phyloP scores from a whole-genome alignment of 2,329 filamentous ascomycete species.

The Madurella mycetomatis region DNA sequence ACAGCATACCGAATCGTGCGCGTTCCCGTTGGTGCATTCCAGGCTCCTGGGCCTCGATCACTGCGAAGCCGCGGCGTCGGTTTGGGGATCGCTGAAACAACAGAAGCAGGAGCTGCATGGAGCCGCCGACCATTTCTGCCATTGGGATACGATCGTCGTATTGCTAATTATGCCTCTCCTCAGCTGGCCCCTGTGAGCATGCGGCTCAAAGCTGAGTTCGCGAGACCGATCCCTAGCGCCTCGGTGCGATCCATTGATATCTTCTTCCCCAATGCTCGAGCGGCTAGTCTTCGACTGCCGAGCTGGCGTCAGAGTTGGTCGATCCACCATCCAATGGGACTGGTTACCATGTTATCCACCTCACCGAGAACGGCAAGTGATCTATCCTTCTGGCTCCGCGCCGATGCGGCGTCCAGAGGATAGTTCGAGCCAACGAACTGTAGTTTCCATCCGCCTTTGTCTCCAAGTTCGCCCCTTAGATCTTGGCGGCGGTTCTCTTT shows the following conservation, averaged over 20 bases:
- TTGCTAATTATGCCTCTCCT: neutral
- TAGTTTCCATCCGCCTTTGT: no score
- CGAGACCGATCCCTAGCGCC: no score
- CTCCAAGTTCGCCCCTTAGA: no score
- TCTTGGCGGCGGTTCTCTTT: no score
- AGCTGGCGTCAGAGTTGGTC: no score
- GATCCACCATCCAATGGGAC: neutral
- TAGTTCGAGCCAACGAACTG: neutral
- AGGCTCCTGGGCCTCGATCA: neutral
- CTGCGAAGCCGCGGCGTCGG: constrained; percentile 10
- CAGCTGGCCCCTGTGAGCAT: no score
- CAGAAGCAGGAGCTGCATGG: constrained; percentile 2
- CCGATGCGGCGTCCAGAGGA: neutral
- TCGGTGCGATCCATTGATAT: no score
- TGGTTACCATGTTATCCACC: neutral
- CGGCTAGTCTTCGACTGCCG: no score
- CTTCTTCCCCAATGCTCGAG: no score
- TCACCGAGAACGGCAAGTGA: neutral
- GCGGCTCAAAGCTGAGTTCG: no score
- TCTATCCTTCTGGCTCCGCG: neutral
- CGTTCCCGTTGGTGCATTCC: constrained; percentile 4
- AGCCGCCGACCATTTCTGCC: constrained; percentile 5
- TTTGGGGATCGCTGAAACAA: constrained; percentile 14
- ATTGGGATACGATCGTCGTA: neutral
- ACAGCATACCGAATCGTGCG: neutral